A percentile compares a stretch with the other conserved stretches of the same genome.
phyloP scores from a whole-genome alignment of 164 flowering plant species.

The Liriodendron chinense region DNA sequence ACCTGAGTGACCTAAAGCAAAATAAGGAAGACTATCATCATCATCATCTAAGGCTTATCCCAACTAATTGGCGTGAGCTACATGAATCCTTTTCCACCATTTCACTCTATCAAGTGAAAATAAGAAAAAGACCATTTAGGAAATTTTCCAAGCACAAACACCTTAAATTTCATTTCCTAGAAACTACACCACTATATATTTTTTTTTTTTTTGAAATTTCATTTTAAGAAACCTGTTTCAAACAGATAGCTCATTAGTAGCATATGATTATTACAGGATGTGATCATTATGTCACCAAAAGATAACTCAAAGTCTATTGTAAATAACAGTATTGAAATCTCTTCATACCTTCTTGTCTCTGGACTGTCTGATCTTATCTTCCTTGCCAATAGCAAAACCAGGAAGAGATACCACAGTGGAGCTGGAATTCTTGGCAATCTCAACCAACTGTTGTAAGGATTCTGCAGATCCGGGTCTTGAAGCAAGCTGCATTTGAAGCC shows the following conservation, averaged over 20 bases:
- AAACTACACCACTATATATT: too few species aligned
- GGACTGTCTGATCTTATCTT: constrained; percentile 51
- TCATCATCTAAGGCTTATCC: too few species aligned
- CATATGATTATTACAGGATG: background rate
- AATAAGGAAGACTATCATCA: too few species aligned
- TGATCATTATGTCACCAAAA: too few species aligned
- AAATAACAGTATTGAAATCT: background rate
- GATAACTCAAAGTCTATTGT: too few species aligned
- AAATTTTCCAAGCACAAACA: too few species aligned
- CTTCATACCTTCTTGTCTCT: constrained; percentile 66
- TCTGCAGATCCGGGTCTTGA: constrained; percentile 88
- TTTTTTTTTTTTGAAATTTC: too few species aligned
- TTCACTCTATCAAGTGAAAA: too few species aligned
- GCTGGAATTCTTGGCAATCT: constrained; percentile 68
- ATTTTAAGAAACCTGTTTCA: constrained; percentile 45
- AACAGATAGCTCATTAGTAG: constrained; percentile 3
- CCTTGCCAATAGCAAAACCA: constrained; percentile 45
- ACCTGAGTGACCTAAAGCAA: background rate
- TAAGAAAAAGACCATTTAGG: too few species aligned
- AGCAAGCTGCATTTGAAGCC: constrained; percentile 53
- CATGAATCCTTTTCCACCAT: too few species aligned
- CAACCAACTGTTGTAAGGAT: constrained; percentile 79
- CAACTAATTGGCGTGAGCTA: too few species aligned
- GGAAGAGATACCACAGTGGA: constrained; percentile 37
- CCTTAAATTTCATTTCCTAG: too few species aligned